Conservation (phyloP, 495 filamentous ascomycete species). For the Talaromyces nanjingensis region DNA sequence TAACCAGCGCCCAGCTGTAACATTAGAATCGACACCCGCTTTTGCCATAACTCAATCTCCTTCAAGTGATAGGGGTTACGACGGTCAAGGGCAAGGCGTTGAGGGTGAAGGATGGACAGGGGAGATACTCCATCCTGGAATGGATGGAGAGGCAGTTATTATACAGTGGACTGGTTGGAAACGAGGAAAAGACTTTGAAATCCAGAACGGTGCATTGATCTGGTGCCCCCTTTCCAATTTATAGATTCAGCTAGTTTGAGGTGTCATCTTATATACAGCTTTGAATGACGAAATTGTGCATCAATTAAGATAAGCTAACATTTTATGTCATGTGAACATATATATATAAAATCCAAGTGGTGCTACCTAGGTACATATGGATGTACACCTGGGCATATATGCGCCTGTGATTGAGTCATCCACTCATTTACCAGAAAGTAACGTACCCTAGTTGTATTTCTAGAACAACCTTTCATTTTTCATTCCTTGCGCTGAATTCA, state of each 20-base stretch:
- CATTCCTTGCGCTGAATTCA: too few relatives aligned
- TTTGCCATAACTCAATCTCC: slow-evolving; percentile 32
- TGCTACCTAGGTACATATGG: too few relatives aligned
- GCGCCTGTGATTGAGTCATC: too few relatives aligned
- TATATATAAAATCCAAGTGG: too few relatives aligned
- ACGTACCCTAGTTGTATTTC: too few relatives aligned
- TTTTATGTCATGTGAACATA: too few relatives aligned
- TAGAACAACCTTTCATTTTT: too few relatives aligned
- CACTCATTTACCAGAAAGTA: too few relatives aligned
- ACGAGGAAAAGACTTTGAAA: slow-evolving; percentile 53
- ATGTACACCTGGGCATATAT: too few relatives aligned
- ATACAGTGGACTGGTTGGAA: slow-evolving; percentile 63
- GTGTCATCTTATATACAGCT: too few relatives aligned
- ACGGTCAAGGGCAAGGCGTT: slow-evolving; percentile 14
- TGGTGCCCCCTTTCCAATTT: background rate
- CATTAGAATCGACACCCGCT: slow-evolving; percentile 53
- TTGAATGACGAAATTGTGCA: too few relatives aligned
- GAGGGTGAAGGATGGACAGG: slow-evolving; percentile 51
- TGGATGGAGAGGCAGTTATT: slow-evolving; percentile 57
- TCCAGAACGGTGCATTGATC: slow-evolving; percentile 48
- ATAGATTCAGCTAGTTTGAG: background rate
- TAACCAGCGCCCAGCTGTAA: slow-evolving; percentile 62
- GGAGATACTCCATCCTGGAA: slow-evolving; percentile 44
- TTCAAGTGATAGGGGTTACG: background rate
- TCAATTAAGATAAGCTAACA: too few relatives aligned